Percentiles rank a stretch among this genome's conserved stretches.
Evolutionary conservation across 148 eudicot genomes (phyloP).

Genomic region (Vaccinium macrocarpon): DNA sequence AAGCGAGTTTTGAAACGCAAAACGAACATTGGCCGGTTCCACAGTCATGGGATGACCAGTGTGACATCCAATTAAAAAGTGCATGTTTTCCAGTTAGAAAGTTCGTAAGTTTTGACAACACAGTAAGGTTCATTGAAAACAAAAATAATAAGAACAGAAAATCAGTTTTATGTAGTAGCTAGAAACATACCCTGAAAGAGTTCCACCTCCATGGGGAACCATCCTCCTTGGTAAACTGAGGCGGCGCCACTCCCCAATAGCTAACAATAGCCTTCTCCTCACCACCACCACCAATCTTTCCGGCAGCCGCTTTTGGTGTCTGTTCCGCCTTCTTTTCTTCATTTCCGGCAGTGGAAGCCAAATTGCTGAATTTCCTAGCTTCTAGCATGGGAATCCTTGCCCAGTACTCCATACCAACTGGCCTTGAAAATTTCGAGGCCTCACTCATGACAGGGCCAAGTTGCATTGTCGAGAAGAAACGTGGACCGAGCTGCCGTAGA

Average conservation of each 20-base stretch:
- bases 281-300: background rate
- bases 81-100: too few relatives aligned
- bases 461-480: background rate
- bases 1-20: too few relatives aligned
- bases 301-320: background rate
- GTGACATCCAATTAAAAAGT: too few relatives aligned
- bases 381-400: slow-evolving; percentile 11
- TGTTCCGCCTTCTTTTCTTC: slow-evolving; percentile 19
- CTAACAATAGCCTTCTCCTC: slow-evolving; percentile 29
- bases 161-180: background rate
- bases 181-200: slow-evolving; percentile 20
- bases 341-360: slow-evolving; percentile 27
- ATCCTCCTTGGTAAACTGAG: slow-evolving; percentile 29
- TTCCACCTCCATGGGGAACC: slow-evolving; percentile 26
- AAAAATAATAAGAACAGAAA: too few relatives aligned
- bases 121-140: too few relatives aligned
- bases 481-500: slow-evolving; percentile 8
- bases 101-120: too few relatives aligned
- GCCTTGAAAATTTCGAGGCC: background rate
- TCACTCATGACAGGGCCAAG: background rate
- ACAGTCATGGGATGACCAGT: too few relatives aligned
- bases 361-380: slow-evolving; percentile 9
- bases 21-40: too few relatives aligned
- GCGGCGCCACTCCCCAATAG: slow-evolving; percentile 47
- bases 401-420: slow-evolving; percentile 8